phyloP scores from a whole-genome alignment of 345 rosid species.

The Moricandia moricandioides region DNA sequence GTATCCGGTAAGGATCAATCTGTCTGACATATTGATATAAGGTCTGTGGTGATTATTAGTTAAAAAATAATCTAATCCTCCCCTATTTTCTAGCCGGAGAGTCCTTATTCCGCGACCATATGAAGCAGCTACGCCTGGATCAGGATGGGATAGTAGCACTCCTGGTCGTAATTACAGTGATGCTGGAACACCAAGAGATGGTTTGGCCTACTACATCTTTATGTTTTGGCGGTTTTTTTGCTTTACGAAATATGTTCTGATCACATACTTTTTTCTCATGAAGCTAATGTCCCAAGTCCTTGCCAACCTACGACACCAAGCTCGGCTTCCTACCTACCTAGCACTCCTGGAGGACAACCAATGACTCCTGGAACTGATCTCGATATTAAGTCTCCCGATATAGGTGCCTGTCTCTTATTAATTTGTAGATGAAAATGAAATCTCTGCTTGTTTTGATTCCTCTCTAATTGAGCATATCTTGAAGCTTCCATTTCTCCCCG shows the following conservation, averaged over 20 bases:
- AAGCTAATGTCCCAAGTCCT: slow-evolving; percentile 83
- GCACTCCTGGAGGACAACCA: slow-evolving; percentile 89
- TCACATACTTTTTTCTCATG: slow-evolving; percentile 15
- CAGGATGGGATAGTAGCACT: slow-evolving; percentile 63
- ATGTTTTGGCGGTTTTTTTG: not conserved
- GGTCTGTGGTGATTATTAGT: not conserved
- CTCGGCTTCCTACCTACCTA: slow-evolving; percentile 65
- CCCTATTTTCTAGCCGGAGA: slow-evolving; percentile 48
- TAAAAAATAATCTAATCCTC: not conserved
- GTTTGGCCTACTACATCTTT: slow-evolving; percentile 34
- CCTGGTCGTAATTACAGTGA: slow-evolving; percentile 64
- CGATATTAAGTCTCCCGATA: slow-evolving; percentile 72
- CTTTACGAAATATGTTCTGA: not conserved
- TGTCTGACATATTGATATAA: not conserved
- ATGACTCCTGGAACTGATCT: slow-evolving; percentile 73
- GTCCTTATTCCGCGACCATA: slow-evolving; percentile 63
- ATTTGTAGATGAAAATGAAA: not conserved
- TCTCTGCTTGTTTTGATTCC: not conserved
- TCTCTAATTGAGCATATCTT: not conserved
- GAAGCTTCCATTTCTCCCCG: not conserved
- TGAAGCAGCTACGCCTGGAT: slow-evolving; percentile 83
- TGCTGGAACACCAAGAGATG: slow-evolving; percentile 75
- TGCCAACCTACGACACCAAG: slow-evolving; percentile 82
- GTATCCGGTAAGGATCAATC: slow-evolving; percentile 51
- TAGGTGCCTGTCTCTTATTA: slow-evolving; percentile 39